Conservation (phyloP, 164 flowering plant genomes). For the Macadamia integrifolia region DNA sequence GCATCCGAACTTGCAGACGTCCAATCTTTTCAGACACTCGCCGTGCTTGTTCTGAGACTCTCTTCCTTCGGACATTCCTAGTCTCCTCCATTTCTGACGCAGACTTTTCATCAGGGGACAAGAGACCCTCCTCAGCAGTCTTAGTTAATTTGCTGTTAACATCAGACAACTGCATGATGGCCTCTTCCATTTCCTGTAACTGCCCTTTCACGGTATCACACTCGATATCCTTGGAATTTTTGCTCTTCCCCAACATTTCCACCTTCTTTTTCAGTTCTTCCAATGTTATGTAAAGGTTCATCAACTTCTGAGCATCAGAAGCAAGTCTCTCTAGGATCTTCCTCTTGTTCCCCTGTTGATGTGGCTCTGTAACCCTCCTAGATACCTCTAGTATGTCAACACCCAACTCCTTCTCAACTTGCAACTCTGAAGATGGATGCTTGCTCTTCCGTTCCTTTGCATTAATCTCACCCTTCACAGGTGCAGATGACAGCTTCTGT, state of each 20-base stretch:
- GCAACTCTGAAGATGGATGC: constrained; percentile 29
- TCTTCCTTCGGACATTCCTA: constrained; percentile 25
- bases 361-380: constrained; percentile 27
- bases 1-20: constrained; percentile 71
- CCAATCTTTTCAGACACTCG: constrained; percentile 78
- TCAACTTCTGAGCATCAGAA: constrained; percentile 67
- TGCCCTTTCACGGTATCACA: constrained; percentile 53
- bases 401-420: constrained; percentile 54
- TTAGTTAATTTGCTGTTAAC: constrained; percentile 47
- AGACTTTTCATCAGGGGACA: constrained; percentile 20
- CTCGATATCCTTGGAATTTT: constrained; percentile 46
- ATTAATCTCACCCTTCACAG: constrained; percentile 10
- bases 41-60: constrained; percentile 49
- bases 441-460: constrained; percentile 23
- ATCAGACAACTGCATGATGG: constrained; percentile 51
- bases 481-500: constrained; percentile 19
- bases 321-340: constrained; percentile 67
- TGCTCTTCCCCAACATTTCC: constrained; percentile 44
- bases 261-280: constrained; percentile 68
- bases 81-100: constrained; percentile 26
- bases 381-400: constrained; percentile 72
- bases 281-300: constrained; percentile 66
- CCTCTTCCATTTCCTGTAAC: constrained; percentile 58
- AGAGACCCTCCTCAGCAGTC: constrained; percentile 31
- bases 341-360: constrained; percentile 46